phyloP scores from a whole-genome alignment of 1,139 yeast species.

The Geotrichum histeridarum region DNA sequence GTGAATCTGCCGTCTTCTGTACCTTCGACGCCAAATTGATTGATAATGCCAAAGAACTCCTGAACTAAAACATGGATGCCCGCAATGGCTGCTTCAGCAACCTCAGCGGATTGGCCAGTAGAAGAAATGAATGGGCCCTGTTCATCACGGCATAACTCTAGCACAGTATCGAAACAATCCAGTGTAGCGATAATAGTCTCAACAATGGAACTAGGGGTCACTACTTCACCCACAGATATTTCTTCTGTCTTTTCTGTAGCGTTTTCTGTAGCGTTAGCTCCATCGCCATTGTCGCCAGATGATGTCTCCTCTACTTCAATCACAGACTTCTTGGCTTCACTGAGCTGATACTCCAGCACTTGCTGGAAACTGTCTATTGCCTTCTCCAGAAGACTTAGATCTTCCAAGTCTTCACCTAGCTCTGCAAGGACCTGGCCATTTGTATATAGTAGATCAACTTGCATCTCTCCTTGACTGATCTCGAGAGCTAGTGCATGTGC shows the following conservation, averaged over 20 bases:
- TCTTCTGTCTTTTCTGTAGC: slow-evolving; percentile 9
- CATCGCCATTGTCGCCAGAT: neutral
- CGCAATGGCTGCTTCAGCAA: neutral
- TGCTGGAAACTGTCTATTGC: slow-evolving; percentile 26
- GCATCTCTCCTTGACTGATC: slow-evolving; percentile 15
- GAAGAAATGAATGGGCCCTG: slow-evolving; percentile 2
- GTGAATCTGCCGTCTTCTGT: neutral
- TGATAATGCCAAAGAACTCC: neutral
- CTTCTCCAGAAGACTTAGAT: slow-evolving; percentile 17
- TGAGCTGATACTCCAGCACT: slow-evolving; percentile 24
- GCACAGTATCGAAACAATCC: slow-evolving; percentile 10
- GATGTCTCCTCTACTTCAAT: slow-evolving; percentile 3
- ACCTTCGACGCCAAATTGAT: slow-evolving; percentile 4
- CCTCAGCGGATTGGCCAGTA: slow-evolving; percentile 1
- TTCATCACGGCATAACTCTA: slow-evolving; percentile 12
- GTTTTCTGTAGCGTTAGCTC: slow-evolving; percentile 13
- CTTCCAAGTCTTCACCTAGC: slow-evolving; percentile 29
- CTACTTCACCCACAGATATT: slow-evolving; percentile 4
- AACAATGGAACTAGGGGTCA: slow-evolving; percentile 10
- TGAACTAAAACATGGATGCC: slow-evolving; percentile 1
- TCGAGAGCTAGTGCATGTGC: slow-evolving; percentile 23
- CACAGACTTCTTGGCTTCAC: slow-evolving; percentile 16
- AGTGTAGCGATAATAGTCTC: slow-evolving; percentile 16
- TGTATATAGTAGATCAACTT: slow-evolving; percentile 30
- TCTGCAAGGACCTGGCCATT: slow-evolving; percentile 31